Conservation (phyloP, 2,329 filamentous ascomycete genomes). For the Mycosphaerella arachidis region DNA sequence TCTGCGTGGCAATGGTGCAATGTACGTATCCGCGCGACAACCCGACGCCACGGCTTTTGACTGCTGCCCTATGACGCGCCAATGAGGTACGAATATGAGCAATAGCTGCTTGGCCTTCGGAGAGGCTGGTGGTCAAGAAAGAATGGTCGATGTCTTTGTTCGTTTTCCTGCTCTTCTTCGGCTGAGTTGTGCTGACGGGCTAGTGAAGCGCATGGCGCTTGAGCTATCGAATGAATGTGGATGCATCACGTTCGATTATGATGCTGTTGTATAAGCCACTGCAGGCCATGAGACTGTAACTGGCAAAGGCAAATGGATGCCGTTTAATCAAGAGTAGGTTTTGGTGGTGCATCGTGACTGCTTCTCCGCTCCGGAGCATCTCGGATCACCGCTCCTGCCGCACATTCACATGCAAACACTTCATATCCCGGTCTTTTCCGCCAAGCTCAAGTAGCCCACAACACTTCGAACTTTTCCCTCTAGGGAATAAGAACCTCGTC, state of each 20-base stretch:
- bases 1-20: background rate
- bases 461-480: background rate
- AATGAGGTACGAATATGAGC: background rate
- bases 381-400: background rate
- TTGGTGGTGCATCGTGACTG: background rate
- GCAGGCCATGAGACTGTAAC: background rate
- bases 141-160: background rate
- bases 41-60: background rate
- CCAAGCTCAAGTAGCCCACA: background rate
- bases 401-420: background rate
- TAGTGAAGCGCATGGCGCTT: background rate
- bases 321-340: background rate
- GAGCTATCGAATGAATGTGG: background rate
- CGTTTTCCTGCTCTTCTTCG: background rate
- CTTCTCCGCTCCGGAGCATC: background rate
- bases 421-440: background rate
- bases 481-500: background rate
- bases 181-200: background rate
- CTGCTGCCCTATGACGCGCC: background rate
- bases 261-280: background rate
- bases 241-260: background rate
- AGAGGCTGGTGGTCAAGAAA: too few relatives aligned
- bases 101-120: background rate
- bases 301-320: background rate
- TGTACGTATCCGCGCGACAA: slow-evolving; percentile 2